Percentiles rank a stretch among this genome's conserved stretches.
phyloP scores from a whole-genome alignment of 2,329 filamentous ascomycete species.

The Trichoderma sp. region DNA sequence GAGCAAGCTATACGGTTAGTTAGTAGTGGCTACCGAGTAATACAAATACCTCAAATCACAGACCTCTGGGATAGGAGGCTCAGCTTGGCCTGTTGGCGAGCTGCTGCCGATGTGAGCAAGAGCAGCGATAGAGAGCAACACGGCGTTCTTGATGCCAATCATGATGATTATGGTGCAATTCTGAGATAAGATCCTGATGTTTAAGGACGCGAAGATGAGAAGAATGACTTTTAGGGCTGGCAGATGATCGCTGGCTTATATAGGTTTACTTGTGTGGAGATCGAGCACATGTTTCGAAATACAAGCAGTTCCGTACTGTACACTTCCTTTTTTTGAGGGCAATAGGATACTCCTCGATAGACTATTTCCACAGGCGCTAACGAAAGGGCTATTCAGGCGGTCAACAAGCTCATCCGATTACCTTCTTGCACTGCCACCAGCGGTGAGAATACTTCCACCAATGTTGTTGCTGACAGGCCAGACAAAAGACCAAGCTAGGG shows the following conservation, averaged over 20 bases:
- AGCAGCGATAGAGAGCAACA: conserved; percentile 21
- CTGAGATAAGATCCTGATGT: not conserved
- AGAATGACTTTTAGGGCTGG: not conserved
- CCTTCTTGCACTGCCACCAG: not conserved
- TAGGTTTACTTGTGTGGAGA: not conserved
- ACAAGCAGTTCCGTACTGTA: not conserved
- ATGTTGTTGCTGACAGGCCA: not conserved
- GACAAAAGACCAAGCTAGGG: not conserved
- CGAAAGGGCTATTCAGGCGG: not conserved
- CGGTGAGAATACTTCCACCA: not conserved
- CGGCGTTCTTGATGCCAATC: conserved; percentile 9
- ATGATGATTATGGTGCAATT: not conserved
- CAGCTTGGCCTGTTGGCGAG: conserved; percentile 2
- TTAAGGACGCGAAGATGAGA: not conserved
- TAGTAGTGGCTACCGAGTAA: not conserved
- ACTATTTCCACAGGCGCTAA: not conserved
- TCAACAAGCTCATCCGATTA: not conserved
- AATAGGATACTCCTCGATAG: not conserved
- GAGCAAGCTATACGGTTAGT: not conserved
- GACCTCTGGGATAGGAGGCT: conserved; percentile 18
- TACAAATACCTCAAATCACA: not conserved
- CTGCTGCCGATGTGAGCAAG: conserved; percentile 20
- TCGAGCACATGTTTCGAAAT: not conserved
- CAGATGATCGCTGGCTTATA: not conserved
- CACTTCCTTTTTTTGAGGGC: not conserved